A percentile compares a stretch with the other conserved stretches of the same genome.
phyloP scores from a whole-genome alignment of 2,329 filamentous ascomycete genomes.

The Colletotrichum musae region DNA sequence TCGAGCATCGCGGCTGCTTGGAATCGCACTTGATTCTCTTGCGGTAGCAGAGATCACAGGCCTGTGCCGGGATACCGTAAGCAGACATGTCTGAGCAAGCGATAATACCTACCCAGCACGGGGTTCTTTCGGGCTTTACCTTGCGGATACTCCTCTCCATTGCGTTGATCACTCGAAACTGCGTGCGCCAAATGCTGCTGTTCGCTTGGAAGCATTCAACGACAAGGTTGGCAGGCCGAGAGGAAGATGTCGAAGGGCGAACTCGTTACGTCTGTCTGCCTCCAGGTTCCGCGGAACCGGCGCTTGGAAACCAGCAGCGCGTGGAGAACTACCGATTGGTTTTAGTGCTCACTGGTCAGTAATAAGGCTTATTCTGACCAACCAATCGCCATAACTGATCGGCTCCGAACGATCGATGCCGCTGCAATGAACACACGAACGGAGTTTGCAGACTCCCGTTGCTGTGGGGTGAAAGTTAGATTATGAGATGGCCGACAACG shows the following conservation, averaged over 20 bases:
- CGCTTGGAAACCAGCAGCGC: background rate
- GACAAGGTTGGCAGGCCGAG: background rate
- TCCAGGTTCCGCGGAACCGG: background rate
- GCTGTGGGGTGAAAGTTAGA: no score
- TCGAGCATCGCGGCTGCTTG: constrained; percentile 23
- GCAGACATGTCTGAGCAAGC: background rate
- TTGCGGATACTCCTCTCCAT: background rate
- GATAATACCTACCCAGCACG: background rate
- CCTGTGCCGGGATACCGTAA: background rate
- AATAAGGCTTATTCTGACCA: no score
- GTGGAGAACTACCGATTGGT: no score
- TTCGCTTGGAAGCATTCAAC: background rate
- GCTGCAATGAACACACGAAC: no score
- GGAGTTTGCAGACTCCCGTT: no score
- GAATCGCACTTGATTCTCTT: constrained; percentile 33
- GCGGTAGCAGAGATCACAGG: constrained; percentile 28
- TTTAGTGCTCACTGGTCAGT: no score
- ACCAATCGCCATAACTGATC: no score
- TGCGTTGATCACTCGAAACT: background rate
- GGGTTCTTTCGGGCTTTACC: background rate
- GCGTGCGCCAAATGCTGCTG: background rate
- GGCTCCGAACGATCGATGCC: no score
- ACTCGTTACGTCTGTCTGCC: background rate
- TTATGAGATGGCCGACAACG: no score
- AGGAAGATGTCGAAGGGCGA: no score